Evolutionary conservation across 345 rosid genomes (phyloP), one percentile per base, ranked within the genome.

Genomic region (Anacardium occidentale): DNA sequence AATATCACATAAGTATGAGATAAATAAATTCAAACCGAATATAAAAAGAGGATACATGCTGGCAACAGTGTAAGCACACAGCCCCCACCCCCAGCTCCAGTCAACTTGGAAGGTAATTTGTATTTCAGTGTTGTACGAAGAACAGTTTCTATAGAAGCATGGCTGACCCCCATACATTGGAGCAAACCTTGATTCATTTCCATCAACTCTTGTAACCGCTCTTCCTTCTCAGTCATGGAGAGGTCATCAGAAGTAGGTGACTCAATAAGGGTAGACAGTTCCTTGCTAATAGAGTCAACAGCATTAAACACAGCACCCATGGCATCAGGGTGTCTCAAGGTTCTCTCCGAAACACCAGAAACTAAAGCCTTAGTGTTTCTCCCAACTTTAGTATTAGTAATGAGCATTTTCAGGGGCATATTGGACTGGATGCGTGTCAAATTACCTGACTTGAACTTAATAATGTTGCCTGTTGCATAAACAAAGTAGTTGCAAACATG

Each of bases 61-160:
- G 98, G 98, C 75, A 96, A 74, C 18, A 96, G 75, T 14, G 98
- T 95, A 15, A 96, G 88, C 63, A 90, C 95, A 11, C 98, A 96
- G 65, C 97, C 98, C 18, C 98, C 98, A 4, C 98, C 97, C 10
- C 99, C 99, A 66, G 96, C 99, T 76, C 98, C 99, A 0, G 99
- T 93, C 68, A 96, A 78, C 79, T 93, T 96, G 44, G 99, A 89
- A 66, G 91, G 72, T 71, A 96, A 85, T 73, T 93, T 93, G 82
- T 91, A 91, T 77, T 91, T 91, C 51, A 83, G 65, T 13, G 96
- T 90, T 29, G 90, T 89, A 57, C 74, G 82, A 34, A 96, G 88
- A 73, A 96, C 90, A 32, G 88, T 82, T 75, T 96, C 97, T 14
- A 93, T 91, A 6, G 93, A 89, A 66, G 86, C 83, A 79, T 93